Evolutionary conservation across 2,329 filamentous ascomycete genomes (phyloP).

Genomic region (Chaetothyriales sp.): DNA sequence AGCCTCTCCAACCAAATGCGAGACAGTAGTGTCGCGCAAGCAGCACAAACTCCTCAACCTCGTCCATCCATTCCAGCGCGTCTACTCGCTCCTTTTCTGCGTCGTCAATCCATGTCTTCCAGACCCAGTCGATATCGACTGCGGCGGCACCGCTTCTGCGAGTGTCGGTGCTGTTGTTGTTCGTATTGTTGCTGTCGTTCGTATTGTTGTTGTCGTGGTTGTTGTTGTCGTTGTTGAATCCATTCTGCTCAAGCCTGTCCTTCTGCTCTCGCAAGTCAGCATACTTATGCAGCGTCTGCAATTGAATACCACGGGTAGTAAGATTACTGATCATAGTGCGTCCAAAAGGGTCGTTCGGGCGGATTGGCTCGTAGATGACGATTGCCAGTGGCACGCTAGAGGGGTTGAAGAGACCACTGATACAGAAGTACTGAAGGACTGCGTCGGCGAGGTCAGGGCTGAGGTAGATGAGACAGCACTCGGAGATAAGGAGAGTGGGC

Average conservation of each 20-base stretch:
- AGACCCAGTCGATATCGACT: conserved; percentile 55
- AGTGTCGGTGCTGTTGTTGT: background rate
- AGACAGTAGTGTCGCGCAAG: conserved; percentile 81
- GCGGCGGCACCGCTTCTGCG: conserved; percentile 32
- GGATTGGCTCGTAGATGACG: conserved; percentile 79
- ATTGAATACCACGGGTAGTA: conserved; percentile 61
- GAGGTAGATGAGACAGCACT: conserved; percentile 92
- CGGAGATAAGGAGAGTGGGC: conserved; percentile 78
- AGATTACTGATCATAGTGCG: conserved; percentile 87
- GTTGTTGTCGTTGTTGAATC: conserved; percentile 38
- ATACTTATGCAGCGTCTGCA: conserved; percentile 70
- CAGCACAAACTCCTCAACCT: conserved; percentile 86
- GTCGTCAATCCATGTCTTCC: conserved; percentile 56
- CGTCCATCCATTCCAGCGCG: conserved; percentile 72
- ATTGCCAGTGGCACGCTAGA: conserved; percentile 42
- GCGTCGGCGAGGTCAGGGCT: conserved; percentile 47
- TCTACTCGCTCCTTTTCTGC: conserved; percentile 70
- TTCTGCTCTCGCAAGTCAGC: conserved; percentile 55
- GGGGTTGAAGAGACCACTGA: conserved; percentile 32
- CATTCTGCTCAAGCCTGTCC: conserved; percentile 49
- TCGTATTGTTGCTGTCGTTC: conserved; percentile 8
- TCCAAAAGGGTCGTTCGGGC: conserved; percentile 73
- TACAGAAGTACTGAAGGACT: conserved; percentile 50
- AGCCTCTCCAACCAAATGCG: conserved; percentile 68
- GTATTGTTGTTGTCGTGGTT: too few species aligned